Conservation (phyloP, 2,329 filamentous ascomycete genomes). For the Talaromyces sp. region DNA sequence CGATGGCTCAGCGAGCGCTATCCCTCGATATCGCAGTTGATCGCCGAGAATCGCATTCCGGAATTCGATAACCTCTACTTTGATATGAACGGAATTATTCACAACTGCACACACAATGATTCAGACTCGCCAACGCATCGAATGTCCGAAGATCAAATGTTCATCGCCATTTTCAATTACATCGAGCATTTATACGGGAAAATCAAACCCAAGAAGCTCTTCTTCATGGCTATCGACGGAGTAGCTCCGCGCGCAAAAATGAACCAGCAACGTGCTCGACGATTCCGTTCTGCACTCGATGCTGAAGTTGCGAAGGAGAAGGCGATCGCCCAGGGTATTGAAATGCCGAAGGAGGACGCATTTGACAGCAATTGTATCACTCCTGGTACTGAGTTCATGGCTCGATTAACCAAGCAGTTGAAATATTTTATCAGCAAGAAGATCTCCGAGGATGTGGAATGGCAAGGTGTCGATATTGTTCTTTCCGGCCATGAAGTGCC, state of each 20-base stretch:
- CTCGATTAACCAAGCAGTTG: constrained; percentile 85
- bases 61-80: constrained; percentile 95
- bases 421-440: constrained; percentile 99
- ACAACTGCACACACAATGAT: constrained; percentile 98
- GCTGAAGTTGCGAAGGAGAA: constrained; percentile 86
- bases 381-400: constrained; percentile 95
- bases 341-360: constrained; percentile 90
- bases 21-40: constrained; percentile 95
- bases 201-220: constrained; percentile 96
- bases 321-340: constrained; percentile 80
- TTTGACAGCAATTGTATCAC: constrained; percentile 99
- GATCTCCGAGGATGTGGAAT: constrained; percentile 91
- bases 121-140: constrained; percentile 87
- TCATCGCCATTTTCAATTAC: constrained; percentile 99
- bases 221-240: constrained; percentile 99
- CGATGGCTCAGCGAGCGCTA: constrained; percentile 99
- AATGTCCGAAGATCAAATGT: constrained; percentile 97
- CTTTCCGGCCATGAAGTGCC: constrained; percentile 97
- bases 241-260: constrained; percentile 98
- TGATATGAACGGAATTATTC: constrained; percentile 97
- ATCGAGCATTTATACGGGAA: constrained; percentile 98
- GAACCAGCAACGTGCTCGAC: constrained; percentile 95
- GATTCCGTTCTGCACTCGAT: constrained; percentile 92
- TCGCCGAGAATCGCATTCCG: constrained; percentile 96
- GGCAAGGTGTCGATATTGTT: constrained; percentile 95